phyloP scores from a whole-genome alignment of 1,284 basidiomycete genomes.

The Ganoderma leucocontextum region DNA sequence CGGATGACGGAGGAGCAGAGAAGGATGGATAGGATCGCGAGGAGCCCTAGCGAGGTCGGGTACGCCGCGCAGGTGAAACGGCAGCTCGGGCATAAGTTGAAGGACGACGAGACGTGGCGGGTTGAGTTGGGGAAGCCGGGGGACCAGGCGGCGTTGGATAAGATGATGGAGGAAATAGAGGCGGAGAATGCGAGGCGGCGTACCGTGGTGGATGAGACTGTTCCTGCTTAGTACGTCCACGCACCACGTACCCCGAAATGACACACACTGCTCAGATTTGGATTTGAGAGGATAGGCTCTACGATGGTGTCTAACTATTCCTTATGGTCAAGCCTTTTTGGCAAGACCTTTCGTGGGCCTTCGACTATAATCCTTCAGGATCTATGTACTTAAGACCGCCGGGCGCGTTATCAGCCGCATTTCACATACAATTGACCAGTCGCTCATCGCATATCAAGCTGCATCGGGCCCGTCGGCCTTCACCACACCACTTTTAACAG shows the following conservation, averaged over 20 bases:
- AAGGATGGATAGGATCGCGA: conserved; percentile 54
- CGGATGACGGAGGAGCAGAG: conserved; percentile 59
- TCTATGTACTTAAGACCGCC: not conserved
- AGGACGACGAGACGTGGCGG: conserved; percentile 52
- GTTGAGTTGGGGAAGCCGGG: conserved; percentile 52
- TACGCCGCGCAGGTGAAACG: conserved; percentile 64
- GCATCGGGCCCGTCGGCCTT: not conserved
- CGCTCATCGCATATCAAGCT: not conserved
- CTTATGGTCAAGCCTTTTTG: not conserved
- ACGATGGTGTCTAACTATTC: too few species aligned
- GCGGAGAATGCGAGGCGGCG: conserved; percentile 37
- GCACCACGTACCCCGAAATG: not conserved
- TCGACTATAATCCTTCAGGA: not conserved
- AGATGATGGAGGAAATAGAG: conserved; percentile 46
- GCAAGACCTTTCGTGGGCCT: not conserved
- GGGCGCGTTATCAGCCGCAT: not conserved
- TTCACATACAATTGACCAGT: not conserved
- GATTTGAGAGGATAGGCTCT: not conserved
- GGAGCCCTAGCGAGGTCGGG: conserved; percentile 66
- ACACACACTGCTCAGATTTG: not conserved
- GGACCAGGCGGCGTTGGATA: conserved; percentile 47
- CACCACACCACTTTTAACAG: not conserved
- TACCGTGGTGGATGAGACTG: not conserved
- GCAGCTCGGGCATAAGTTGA: conserved; percentile 57
- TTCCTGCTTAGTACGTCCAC: conserved; percentile 2